Evolutionary conservation across 1,284 basidiomycete genomes (phyloP).

Genomic region (Malassezia pachydermatis): DNA sequence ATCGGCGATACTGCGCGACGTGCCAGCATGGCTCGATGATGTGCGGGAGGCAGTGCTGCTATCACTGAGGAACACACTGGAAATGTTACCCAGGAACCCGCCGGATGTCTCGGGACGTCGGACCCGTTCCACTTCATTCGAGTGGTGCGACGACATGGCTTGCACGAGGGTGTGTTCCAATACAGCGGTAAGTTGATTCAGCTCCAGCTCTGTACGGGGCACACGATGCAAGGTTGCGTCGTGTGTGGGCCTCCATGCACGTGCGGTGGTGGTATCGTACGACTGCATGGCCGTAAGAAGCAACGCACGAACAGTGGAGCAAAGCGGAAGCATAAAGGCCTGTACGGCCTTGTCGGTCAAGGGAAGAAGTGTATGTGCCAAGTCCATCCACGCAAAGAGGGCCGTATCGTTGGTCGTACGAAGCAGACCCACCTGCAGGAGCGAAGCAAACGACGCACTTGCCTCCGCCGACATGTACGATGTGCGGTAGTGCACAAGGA

Average conservation of each 20-base stretch:
- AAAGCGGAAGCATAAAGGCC: conserved; percentile 6
- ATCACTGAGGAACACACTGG: conserved; percentile 31
- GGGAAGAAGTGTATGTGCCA: conserved; percentile 1
- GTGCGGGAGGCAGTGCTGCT: not conserved
- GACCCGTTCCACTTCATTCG: conserved; percentile 1
- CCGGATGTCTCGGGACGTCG: conserved; percentile 49
- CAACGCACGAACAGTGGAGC: conserved; percentile 1
- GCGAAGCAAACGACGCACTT: not conserved
- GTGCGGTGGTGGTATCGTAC: not conserved
- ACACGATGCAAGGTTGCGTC: not conserved
- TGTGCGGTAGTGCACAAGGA: conserved; percentile 12
- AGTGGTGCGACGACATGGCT: not conserved
- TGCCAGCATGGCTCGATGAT: not conserved
- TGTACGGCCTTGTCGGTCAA: not conserved
- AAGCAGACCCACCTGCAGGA: conserved; percentile 1
- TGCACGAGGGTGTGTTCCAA: conserved; percentile 10
- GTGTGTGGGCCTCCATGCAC: not conserved
- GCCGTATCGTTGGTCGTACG: not conserved
- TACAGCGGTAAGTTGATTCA: not conserved
- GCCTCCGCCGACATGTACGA: conserved; percentile 1
- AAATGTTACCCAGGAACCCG: conserved; percentile 30
- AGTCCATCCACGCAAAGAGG: conserved; percentile 11
- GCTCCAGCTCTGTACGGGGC: conserved; percentile 2
- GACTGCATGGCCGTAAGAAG: not conserved
- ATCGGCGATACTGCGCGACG: conserved; percentile 15